Base-by-base conservation (phyloP, 768 basidiomycete species). In the Suillus spraguei region DNA sequence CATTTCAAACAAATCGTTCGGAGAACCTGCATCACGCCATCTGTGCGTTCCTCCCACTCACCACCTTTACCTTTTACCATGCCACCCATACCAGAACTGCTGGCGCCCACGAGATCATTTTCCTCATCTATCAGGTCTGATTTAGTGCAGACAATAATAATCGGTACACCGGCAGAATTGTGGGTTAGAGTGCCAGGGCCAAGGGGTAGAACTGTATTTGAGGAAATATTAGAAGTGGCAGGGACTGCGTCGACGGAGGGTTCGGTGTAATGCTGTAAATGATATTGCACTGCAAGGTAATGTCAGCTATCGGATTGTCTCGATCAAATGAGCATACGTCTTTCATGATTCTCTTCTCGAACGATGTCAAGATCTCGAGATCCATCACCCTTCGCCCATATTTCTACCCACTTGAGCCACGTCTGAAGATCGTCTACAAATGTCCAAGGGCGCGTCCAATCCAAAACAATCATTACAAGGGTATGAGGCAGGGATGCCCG, bases 371-470 rank as follows among this genome's bases (percentile, higher is more conserved):
- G 76, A 66, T 94, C 93, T 55, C 91, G 80, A 9, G 88, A 82
- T 41, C 64, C 67, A 65, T 93, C 91, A 3, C 87, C 87, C 61
- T 86, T 85, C 0, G 85, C 83, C 93, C 94, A 95, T 32, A 77
- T 76, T 70, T 97, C 93, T 7, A 97, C 82, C 92, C 95, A 95
- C 53, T 73, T 76, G 54, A 99, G 77, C 97, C 97, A 99, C 53
- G 79, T 83, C 65, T 91, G 80, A 11, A 99, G 77, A 70, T 98
- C 91, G 16, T 90, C 86, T 2, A 97, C 79, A 74, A 99, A 99
- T 1, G 88, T 85, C 87, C 94, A 96, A 1, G 97, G 97, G 67
- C 85, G 85, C 68, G 95, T 97, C 97, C 97, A 99, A 74, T 99
- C 97, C 11, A 99, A 79, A 0, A 89, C 87, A 68, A 99, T 91